Base-by-base conservation (phyloP, 306 rosid genomes). In the Luffa acutangula region DNA sequence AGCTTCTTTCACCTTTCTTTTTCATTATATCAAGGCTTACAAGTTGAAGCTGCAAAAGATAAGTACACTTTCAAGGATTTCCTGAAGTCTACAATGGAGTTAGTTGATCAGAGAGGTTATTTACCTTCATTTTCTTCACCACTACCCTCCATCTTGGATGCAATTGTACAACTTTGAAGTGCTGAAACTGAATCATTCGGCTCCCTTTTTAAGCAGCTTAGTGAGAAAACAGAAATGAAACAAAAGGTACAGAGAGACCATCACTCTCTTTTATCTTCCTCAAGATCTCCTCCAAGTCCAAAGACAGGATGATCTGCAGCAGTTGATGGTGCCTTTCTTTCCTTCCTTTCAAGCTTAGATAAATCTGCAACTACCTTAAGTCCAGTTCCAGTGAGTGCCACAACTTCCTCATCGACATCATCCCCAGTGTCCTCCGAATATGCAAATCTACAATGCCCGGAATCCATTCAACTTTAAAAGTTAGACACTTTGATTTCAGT, bases 231-330 rank as follows among this genome's bases (percentile, higher is more conserved):
- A 25, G 57, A 45, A 71, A 25, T 31, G 39, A 21, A 71, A 45
- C 77, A 71, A 69, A 41, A n/a, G 42, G 18, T 69, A 42, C 18
- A 42, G 41, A 71, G 39, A 43, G 39, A 71, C 20, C 42, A 48
- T 72, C 77, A 72, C 77, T 92, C 97, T 83, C 98, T 89, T 88
- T 94, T 94, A 85, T 92, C 97, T 82, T 94, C 98, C 85, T 94
- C 98, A 31, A 88, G 66, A 86, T 89, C 97, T 84, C 90, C 97
- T 36, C 86, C 91, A 77, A 64, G 80, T n/a, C 78, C 93, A 53
- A 72, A 85, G 9, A 85, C 63, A 34, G 67, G 86, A 70, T 90
- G 95, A 21, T 88, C 78, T 63, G 85, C 79, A 79, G 79, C 71
- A 15, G 36, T 69, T 8, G 79, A 52, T 7, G 89, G 70, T 12